These are phyloP conservation scores for Botrytis galanthina DNA, from an alignment of 2,329 filamentous ascomycete species.

Conservation along the genomic window DNA sequence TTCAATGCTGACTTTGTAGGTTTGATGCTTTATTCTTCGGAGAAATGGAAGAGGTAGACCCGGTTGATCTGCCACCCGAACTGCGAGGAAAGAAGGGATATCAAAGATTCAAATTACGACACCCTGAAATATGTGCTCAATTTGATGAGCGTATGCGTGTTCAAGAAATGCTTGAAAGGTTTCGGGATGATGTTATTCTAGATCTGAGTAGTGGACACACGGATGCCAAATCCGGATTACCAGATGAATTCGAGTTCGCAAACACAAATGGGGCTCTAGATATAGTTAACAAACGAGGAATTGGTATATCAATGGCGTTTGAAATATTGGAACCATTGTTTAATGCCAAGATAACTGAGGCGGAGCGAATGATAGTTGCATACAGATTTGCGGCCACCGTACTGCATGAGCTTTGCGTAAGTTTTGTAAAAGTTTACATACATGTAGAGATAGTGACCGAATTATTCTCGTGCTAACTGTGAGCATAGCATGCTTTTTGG, in stretches of 20 bases:
- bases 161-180: not conserved
- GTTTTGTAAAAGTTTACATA: not conserved
- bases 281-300: not conserved
- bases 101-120: slow-evolving; percentile 4
- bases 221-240: slow-evolving; percentile 2
- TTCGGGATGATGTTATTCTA: not conserved
- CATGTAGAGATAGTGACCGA: not conserved
- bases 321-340: slow-evolving; percentile 14
- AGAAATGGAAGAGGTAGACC: not conserved
- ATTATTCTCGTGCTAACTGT: not conserved
- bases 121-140: not conserved
- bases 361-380: not conserved
- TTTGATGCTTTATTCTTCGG: slow-evolving; percentile 17
- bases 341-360: slow-evolving; percentile 10
- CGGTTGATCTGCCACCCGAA: not conserved
- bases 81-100: not conserved
- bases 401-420: slow-evolving; percentile 14
- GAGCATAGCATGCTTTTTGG: slow-evolving; percentile 14
- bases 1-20: not conserved
- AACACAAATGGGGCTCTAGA: not conserved
- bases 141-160: not conserved
- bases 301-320: slow-evolving; percentile 9
- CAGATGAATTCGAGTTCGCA: not conserved
- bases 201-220: slow-evolving; percentile 7
- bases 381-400: not conserved